Evolutionary conservation across 768 basidiomycete species (phyloP).

Genomic region (Suillus americanus): DNA sequence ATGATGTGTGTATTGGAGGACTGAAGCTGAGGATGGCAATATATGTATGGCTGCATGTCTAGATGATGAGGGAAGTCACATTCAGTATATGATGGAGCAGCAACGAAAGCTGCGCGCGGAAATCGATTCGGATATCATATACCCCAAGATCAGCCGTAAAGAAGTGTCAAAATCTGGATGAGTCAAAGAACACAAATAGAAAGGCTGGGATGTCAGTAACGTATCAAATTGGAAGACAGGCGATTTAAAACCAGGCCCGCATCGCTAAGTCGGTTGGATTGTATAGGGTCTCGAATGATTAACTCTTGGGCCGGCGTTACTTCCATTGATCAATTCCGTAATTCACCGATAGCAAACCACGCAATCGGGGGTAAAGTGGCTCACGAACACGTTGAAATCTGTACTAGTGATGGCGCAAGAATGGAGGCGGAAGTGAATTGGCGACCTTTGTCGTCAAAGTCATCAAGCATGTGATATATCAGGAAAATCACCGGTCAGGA

Average conservation of each 20-base stretch:
- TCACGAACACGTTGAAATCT: conserved; percentile 33
- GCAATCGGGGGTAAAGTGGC: conserved; percentile 25
- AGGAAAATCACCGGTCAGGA: conserved; percentile 29
- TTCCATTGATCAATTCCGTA: conserved; percentile 35
- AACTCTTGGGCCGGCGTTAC: conserved; percentile 27
- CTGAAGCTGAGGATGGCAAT: conserved; percentile 26
- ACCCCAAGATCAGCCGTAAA: conserved; percentile 23
- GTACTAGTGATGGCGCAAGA: conserved; percentile 20
- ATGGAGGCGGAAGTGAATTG: conserved; percentile 26
- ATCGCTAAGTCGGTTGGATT: conserved; percentile 17
- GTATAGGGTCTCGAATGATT: conserved; percentile 27
- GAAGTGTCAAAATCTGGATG: conserved; percentile 18
- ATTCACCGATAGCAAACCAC: conserved; percentile 24
- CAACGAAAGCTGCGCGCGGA: conserved; percentile 24
- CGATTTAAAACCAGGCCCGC: conserved; percentile 32
- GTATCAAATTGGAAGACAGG: conserved; percentile 18
- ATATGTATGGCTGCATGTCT: conserved; percentile 31
- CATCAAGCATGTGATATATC: conserved; percentile 27
- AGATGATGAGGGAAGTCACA: conserved; percentile 14
- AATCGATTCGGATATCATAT: conserved; percentile 31
- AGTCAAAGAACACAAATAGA: conserved; percentile 13
- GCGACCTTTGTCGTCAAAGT: conserved; percentile 11
- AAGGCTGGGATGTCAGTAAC: conserved; percentile 31
- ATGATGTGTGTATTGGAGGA: conserved; percentile 21
- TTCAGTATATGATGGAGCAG: conserved; percentile 23